Evolutionary conservation across 2,329 filamentous ascomycete species (phyloP), one percentile per base, ranked within the genome.

Genomic region (Beauveria bassiana): DNA sequence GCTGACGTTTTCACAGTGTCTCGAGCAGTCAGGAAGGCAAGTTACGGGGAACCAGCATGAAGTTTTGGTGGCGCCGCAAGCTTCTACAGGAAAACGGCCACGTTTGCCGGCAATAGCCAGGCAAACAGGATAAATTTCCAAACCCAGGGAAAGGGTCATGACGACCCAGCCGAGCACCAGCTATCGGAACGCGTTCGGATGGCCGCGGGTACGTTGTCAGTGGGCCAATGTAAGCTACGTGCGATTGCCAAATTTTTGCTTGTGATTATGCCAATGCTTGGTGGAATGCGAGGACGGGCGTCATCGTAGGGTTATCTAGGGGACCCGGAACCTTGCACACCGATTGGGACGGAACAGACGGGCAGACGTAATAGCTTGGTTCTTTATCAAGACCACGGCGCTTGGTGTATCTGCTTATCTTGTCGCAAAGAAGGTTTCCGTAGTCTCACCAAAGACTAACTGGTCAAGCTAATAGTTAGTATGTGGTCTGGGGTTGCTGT

Each of bases 21-120:
- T 47, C 16, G 42, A 43, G 9, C 5, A 26, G 31, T 16, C n/a
- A 50, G 6, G 28, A 50, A 50, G 55, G 28, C 28, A 57, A 57
- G 43, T 47, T 50, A 49, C 57, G 38, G 47, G 47, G n/a, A 43
- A 51, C n/a, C 34, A 9, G 14, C 47, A 38, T 26, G 7, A n/a
- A 52, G n/a, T 52, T 51, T 51, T 59, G n/a, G 47, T 51, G 34
- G 57, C 26, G 47, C 47, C 38, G n/a, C 22, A 51, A 59, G 26
- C 57, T 12, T 51, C 46, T 6, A 28, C 46, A 24, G 24, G 5
- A 38, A 18, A 16, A 38, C 38, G 28, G 5, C 26, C 22, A 20
- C 24, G 38, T 18, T 47, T 20, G 54, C n/a, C 20, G 31, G 43
- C 43, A 40, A n/a, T 14, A 46, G 54, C 55, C 55, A 58, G 24